Percentiles rank a stretch among this genome's conserved stretches.
These are phyloP conservation scores for Malus sieversii DNA, from an alignment of 306 rosid species.

Conservation along the genomic window DNA sequence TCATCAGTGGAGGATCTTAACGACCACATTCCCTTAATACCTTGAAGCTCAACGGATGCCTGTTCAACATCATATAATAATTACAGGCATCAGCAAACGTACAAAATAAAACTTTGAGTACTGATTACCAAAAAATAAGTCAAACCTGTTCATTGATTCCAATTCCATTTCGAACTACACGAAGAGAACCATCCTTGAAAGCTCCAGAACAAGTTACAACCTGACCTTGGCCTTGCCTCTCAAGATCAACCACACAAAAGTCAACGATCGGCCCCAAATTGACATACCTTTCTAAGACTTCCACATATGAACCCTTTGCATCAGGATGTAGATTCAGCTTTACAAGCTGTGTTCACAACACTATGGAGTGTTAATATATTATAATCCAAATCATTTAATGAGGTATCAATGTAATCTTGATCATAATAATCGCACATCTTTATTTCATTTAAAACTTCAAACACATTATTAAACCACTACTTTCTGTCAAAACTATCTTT, in stretches of 20 bases:
- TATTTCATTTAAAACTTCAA: background rate
- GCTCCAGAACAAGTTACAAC: constrained; percentile 99
- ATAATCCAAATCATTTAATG: constrained; percentile 11
- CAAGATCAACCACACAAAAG: constrained; percentile 96
- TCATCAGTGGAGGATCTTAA: constrained; percentile 90
- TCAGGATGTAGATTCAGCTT: constrained; percentile 83
- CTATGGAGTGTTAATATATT: constrained; percentile 19
- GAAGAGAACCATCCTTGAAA: constrained; percentile 97
- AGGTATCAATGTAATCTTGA: background rate
- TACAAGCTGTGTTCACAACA: constrained; percentile 61
- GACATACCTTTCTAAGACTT: constrained; percentile 84
- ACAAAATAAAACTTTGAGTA: background rate
- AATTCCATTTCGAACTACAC: constrained; percentile 86
- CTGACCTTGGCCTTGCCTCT: constrained; percentile 99
- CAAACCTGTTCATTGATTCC: constrained; percentile 95
- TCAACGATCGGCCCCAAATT: constrained; percentile 98
- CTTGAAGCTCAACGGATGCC: constrained; percentile 99
- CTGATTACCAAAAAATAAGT: background rate
- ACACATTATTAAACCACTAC: background rate
- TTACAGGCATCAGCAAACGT: background rate
- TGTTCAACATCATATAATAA: constrained; percentile 22
- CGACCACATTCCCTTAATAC: constrained; percentile 99
- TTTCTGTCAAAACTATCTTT: background rate
- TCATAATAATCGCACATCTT: background rate
- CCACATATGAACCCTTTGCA: constrained; percentile 88